Base-by-base conservation (phyloP, 208 protist species). In the Crithidia bombi region DNA sequence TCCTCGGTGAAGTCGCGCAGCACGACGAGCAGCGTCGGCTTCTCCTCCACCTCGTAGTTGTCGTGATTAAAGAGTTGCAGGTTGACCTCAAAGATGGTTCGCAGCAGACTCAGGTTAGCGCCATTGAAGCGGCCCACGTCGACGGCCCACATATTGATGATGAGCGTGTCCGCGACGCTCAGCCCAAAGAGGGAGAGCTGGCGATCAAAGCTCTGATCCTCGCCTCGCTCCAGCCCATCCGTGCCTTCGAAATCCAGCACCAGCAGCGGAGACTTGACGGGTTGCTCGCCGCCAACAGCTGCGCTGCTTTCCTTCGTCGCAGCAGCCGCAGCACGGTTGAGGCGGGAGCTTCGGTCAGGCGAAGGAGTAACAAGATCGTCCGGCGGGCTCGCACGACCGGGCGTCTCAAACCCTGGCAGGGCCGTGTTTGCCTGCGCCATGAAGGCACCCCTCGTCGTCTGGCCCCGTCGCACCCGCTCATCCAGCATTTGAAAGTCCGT, bases 221-320 rank as follows among this genome's bases (percentile, higher is more conserved):
- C 98, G 32, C 97, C 97, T 25, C 98, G 88, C 79, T 99, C 98
- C 52, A 97, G 75, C 51, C 92, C 90, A 73, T 99, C 98, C 4
- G 97, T 99, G 68, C 98, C 98, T 59, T 99, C 98, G 62, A 99
- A 97, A 69, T 99, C 98, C 21, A 99, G 54, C 17, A 99, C 93
- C 21, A 99, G 65, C 23, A 97, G 75, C 4, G 86, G 88, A 36
- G 62, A 58, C 21, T 51, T 71, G 36, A 39, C 36, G 26, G 30
- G 1, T 35, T 5, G 26, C 36, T 32, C 57, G 28, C 33, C 65
- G 11, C 7, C 30, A 4, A 9, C 55, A 5, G n/a, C 46, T 23
- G 41, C 52, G 2, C 19, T 35, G 10, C 28, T 21, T 3, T 28
- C 59, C 36, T 38, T 69, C 23, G 50, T 15, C 25, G 56, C 44